Conservation (phyloP, 2,329 filamentous ascomycete species). For the Magnaporthiopsis poae region DNA sequence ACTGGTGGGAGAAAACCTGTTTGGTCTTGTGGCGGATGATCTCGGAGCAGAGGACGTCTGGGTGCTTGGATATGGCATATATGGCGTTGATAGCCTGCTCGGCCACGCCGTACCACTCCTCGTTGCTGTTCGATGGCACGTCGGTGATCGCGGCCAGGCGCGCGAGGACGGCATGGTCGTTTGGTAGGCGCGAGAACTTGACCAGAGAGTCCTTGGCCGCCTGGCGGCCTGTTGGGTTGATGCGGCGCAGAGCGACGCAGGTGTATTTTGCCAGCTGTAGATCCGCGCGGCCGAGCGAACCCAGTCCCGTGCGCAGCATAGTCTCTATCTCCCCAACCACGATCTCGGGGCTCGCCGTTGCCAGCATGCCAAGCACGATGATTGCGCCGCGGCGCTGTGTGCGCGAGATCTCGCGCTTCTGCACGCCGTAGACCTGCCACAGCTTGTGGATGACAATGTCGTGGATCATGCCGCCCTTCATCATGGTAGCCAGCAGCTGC, state of each 20-base stretch:
- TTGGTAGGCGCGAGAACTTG: constrained; percentile 69
- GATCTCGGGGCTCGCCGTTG: constrained; percentile 82
- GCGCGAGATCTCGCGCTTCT: constrained; percentile 84
- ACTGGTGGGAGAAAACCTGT: constrained; percentile 53
- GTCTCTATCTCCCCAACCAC: constrained; percentile 91
- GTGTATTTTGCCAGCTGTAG: constrained; percentile 88
- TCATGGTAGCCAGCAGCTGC: constrained; percentile 92
- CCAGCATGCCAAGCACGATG: constrained; percentile 93
- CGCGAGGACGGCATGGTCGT: constrained; percentile 78
- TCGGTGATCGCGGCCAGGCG: constrained; percentile 78
- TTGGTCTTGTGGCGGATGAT: constrained; percentile 80
- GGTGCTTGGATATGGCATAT: constrained; percentile 86
- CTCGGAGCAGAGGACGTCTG: constrained; percentile 84
- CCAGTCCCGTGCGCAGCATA: constrained; percentile 83
- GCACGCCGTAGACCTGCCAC: constrained; percentile 95
- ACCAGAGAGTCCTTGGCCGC: constrained; percentile 56
- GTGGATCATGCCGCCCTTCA: constrained; percentile 80
- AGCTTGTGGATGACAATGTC: constrained; percentile 82
- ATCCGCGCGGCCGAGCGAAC: constrained; percentile 68
- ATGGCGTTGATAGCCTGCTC: constrained; percentile 95
- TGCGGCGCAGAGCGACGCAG: constrained; percentile 81
- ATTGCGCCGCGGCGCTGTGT: constrained; percentile 86
- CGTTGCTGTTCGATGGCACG: constrained; percentile 72
- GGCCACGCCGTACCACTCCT: constrained; percentile 74
- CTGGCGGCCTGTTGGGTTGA: constrained; percentile 75